These are phyloP conservation scores for Leccinum ochraceum DNA, from an alignment of 768 basidiomycete species.

Conservation along the genomic window DNA sequence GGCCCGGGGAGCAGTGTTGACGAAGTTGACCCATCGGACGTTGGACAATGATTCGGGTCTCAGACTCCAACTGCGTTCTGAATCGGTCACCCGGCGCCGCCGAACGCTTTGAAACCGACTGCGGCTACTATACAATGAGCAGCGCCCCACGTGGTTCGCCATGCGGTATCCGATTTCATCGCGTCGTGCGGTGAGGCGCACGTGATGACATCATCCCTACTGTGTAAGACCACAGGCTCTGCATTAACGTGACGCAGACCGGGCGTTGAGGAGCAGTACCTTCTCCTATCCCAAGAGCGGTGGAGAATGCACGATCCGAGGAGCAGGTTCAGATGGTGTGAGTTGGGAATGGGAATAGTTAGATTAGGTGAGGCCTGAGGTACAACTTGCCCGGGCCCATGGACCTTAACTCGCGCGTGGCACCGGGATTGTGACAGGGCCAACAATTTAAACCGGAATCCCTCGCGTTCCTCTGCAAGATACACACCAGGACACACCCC, in stretches of 20 bases:
- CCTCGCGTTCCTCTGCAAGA: background rate
- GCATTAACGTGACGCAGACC: background rate
- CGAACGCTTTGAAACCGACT: background rate
- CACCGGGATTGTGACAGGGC: background rate
- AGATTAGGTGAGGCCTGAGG: background rate
- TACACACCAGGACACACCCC: background rate
- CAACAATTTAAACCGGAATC: background rate
- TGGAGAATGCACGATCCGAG: background rate
- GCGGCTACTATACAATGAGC: background rate
- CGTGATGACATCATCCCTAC: conserved; percentile 10
- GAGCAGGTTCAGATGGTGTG: background rate
- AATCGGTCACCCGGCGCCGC: background rate
- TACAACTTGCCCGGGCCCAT: background rate
- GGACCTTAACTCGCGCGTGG: background rate
- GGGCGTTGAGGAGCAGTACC: background rate
- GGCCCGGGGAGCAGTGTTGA: background rate
- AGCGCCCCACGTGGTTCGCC: background rate
- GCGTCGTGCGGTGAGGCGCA: conserved; percentile 7
- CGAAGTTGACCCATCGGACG: background rate
- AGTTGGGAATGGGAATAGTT: background rate
- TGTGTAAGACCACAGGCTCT: conserved; percentile 9
- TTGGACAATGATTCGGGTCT: background rate
- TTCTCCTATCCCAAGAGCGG: background rate
- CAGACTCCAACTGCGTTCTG: background rate
- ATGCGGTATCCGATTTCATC: conserved; percentile 5